Evolutionary conservation across 441 rosid genomes (phyloP), one percentile per base, ranked within the genome.

Genomic region (Aquilaria agallochum): DNA sequence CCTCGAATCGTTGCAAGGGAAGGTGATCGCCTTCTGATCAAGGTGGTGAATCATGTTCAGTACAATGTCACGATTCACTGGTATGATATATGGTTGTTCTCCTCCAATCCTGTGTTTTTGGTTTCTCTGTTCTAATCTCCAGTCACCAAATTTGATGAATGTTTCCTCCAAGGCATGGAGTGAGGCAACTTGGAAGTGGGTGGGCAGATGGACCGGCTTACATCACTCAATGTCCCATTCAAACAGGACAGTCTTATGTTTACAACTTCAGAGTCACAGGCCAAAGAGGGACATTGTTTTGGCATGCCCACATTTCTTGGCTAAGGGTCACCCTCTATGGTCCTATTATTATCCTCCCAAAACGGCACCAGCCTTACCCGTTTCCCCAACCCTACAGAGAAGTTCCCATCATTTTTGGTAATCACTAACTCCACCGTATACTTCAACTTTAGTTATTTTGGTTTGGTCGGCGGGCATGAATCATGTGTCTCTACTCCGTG

Each of bases 171-270:
- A 71, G 78, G 79, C 76, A 75, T 54, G 79, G 79, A 50, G 20
- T 75, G 14, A 53, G 79, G 58, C 79, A 75, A 31, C 50, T 75
- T 1, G 45, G 73, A 45, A 64, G 68, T 14, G 76, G 76, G n/a
- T 75, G 79, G 79, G 79, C 79, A 9, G 76, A 71, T 47, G 79
- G 79, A 42, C 79, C 79, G 3, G 73, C 79, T 12, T 71, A 75
- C 27, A 13, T 75, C 42, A 75, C 76, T 5, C 79, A 71, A 40
- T 75, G 79, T 27, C 79, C 79, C 1, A 71, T 75, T 53, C 79
- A 68, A 60, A 71, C 73, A 12, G 73, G 79, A 5, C 66, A 65
- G 15, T 55, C 63, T 30, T 75, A 68, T 47, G 66, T 68, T 0
- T 75, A 71, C 68, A 71, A 71, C 66, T 75, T 64, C 79, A 75